Base-by-base conservation (phyloP, 805 yeast genomes). In the Cyberlindnera petersonii region DNA sequence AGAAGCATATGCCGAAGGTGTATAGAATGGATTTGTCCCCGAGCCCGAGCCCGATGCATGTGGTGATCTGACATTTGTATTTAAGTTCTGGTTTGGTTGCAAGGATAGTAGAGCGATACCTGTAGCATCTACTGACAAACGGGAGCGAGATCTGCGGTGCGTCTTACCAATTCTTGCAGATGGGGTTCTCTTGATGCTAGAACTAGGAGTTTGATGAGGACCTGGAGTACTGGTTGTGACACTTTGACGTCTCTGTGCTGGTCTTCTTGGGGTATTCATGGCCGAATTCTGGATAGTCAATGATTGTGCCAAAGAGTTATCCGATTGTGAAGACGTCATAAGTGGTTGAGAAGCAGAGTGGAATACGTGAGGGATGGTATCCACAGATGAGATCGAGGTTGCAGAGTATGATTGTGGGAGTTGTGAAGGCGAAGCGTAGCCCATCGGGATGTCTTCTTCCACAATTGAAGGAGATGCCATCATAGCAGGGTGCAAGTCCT, bases 91-190 rank as follows among this genome's bases (percentile, higher is more conserved):
- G 6, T 33, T 26, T 16, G 37, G 35, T 18, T 31, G 44, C 16
- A 42, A 26, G 9, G 41, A 30, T n/a, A 38, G 28, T 7, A 30
- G n/a, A 4, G 46, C 27, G 6, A 34, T 17, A 14, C 46, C 42
- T 10, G 46, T 21, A 4, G 46, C 46, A 38, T 42, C 46, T 6
- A 42, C 30, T 9, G 46, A 42, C 4, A 42, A 26, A 16, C 46
- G 39, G 3, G 46, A 42, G 11, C 39, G 41, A 6, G 39, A 34
- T 42, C 46, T 42, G 20, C 42, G 39, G 21, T 42, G 46, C 5
- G 39, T 20, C 27, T 42, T 42, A n/a, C 26, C 24, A 15, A 42
- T 24, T 24, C 46, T 33, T 10, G 46, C 14, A 6, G 46, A 42
- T 19, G 46, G 46, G 6, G 46, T 42, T 31, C 42, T 37, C 26